Base-by-base conservation (phyloP, 2,329 filamentous ascomycete species). In the Aspergillus sergii region DNA sequence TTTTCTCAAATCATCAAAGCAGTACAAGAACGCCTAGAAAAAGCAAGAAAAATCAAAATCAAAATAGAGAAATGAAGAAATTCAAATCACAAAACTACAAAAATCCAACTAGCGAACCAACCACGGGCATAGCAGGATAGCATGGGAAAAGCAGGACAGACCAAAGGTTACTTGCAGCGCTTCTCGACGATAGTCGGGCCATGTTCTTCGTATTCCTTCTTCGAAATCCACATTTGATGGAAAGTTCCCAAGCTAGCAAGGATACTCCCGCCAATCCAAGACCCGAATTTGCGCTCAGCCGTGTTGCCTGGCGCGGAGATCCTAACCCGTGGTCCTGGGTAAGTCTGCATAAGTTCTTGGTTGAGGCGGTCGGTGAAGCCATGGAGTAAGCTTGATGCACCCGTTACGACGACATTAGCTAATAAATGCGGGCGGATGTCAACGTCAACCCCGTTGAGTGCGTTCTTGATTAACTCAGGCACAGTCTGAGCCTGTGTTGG, bases 161-260 rank as follows among this genome's bases (percentile, higher is more conserved):
- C 26, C 19, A 3, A 23, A 46, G 43, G 43, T 14, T 75, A 98
- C 83, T 97, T 96, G 86, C 94, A 98, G 72, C 94, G 86, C 87
- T 97, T 97, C 84, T 98, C 94, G 51, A 98, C 92, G 71, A 98
- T 94, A 67, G 88, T 88, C 7, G 89, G 83, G 1, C 95, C 95
- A 77, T 97, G 94, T 83, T 99, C 96, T 68, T 97, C 93, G 73
- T 97, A 98, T 82, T 99, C 95, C 84, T 97, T 96, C 79, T 89
- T 92, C 28, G 91, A 94, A 71, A 99, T 96, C 95, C 95, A 99
- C 91, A 99, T 94, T 83, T 99, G 95, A 82, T 99, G 95, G 81
- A 99, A 99, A 16, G 94, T 97, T 11, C 96, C 96, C 80, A 99
- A 79, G 79, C 94, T 97, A 8, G 92, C 94, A 69, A 99, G 83